Evolutionary conservation across 495 filamentous ascomycete species (phyloP), one percentile per base, ranked within the genome.

Genomic region (Annulohypoxylon bovei): DNA sequence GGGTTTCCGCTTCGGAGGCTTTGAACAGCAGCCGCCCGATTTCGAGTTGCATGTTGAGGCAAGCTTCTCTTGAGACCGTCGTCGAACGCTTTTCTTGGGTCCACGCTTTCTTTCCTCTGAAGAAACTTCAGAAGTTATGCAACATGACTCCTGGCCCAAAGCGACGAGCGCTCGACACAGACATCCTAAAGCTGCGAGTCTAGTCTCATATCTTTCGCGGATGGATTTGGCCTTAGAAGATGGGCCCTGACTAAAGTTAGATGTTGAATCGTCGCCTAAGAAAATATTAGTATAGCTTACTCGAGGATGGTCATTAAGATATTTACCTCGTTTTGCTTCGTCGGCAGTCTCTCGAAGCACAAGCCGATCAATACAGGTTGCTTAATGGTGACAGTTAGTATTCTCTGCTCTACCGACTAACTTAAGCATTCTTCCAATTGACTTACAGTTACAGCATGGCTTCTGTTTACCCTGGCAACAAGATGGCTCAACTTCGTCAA

Each of bases 91-190:
- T 37, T 62, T 69, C 64, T 71, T 74, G 28, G 61, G 56, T 3
- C 68, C 50, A 12, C 58, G 70, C 62, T 75, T 77, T 9, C 74
- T 61, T 39, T 73, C 75, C 42, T 62, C 56, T 6, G 74, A 73
- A 6, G 76, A 73, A 54, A 66, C 1, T 9, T 69, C 66, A n/a
- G 40, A 33, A 25, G 64, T 58, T 12, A 33, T 47, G 63, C 86
- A 88, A 72, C 86, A 88, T 6, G 83, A 79, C 65, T 87, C 84
- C 40, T 85, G 76, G 12, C 84, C 83, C 47, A 86, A 77, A 28
- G 85, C 84, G 35, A 87, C 52, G 3, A 88, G 75, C 40, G 84
- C 81, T 30, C 84, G 80, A 69, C 85, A 88, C 57, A 87, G 84
- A 75, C 85, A 88, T 7, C 86, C 86, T 14, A 87, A 68, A 18